Evolutionary conservation across 2,329 filamentous ascomycete genomes (phyloP), one percentile per base, ranked within the genome.

Genomic region (Nigrospora oryzae): DNA sequence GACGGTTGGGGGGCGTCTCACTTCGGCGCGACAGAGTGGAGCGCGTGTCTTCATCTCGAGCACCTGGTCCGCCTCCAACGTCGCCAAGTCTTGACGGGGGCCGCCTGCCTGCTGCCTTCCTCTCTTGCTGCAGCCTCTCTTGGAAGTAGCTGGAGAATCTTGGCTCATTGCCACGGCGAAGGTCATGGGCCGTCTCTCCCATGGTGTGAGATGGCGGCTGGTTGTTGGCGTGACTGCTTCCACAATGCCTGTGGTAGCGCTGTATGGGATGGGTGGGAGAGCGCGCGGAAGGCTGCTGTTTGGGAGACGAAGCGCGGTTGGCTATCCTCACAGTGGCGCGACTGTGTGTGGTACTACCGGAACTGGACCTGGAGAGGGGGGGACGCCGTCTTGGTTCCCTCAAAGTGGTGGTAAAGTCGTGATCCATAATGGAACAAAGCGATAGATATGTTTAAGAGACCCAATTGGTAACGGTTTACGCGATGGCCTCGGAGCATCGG

Each of bases 131-230:
- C n/a, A 81, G 60, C 49, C 68, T 73, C 54, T 79, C 75, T 39
- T 77, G 76, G 3, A 81, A 62, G 42, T 78, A 73, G 14, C 63
- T 69, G 0, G 77, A 80, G 13, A 72, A 60, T 1, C 66, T 63
- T 1, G 57, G 56, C 17, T 16, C 36, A 7, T 19, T 50, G 23
- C 60, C 57, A 37, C 64, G 67, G 14, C 65, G 64, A 3, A 64
- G 59, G 16, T 76, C 72, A 30, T 62, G 60, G 35, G 63, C 65
- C 15, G 64, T 58, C 46, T 71, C 65, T 50, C 67, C 62, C 11
- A 68, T 67, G n/a, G 71, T 50, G 44, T 63, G 63, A 1, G 69
- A 65, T 4, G 58, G 57, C 1, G 66, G 60, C 23, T 67, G 64
- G 11, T 67, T 64, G 7, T 59, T 61, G 28, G 50, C 51, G 10